Conservation (phyloP, 306 rosid genomes). For the Arachis stenosperma region DNA sequence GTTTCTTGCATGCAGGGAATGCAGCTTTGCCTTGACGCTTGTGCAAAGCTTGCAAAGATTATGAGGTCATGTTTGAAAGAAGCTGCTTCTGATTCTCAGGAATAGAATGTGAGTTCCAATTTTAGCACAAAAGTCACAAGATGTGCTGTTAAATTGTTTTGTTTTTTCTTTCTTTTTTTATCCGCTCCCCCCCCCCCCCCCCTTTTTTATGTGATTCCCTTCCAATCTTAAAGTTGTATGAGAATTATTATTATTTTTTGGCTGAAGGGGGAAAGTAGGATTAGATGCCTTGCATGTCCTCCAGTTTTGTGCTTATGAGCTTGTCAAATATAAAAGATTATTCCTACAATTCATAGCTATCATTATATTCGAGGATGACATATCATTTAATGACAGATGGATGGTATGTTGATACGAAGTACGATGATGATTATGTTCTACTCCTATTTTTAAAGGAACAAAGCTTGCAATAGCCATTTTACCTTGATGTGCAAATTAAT, state of each 20-base stretch:
- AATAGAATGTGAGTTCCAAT: conserved; percentile 39
- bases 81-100: conserved; percentile 57
- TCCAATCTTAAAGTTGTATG: conserved; percentile 30
- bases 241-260: conserved; percentile 5
- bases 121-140: conserved; percentile 16
- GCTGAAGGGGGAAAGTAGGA: conserved; percentile 19
- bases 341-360: too few relatives aligned
- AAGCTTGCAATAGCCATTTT: conserved; percentile 24
- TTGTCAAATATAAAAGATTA: conserved; percentile 26
- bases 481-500: not conserved
- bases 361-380: too few relatives aligned
- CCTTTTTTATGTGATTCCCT: not conserved
- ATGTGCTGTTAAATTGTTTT: conserved; percentile 27
- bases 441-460: not conserved
- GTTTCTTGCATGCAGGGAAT: conserved; percentile 64
- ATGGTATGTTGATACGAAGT: too few relatives aligned
- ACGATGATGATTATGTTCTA: too few relatives aligned
- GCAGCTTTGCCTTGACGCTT: conserved; percentile 91
- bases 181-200: too few relatives aligned
- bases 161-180: not conserved
- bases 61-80: conserved; percentile 86
- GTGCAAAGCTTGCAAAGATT: conserved; percentile 76
- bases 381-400: too few relatives aligned
- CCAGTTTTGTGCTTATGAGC: conserved; percentile 49
- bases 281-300: conserved; percentile 26